Evolutionary conservation across 163 green algal genomes (phyloP), one percentile per base, ranked within the genome.

Genomic region (Scenedesmus sp.): DNA sequence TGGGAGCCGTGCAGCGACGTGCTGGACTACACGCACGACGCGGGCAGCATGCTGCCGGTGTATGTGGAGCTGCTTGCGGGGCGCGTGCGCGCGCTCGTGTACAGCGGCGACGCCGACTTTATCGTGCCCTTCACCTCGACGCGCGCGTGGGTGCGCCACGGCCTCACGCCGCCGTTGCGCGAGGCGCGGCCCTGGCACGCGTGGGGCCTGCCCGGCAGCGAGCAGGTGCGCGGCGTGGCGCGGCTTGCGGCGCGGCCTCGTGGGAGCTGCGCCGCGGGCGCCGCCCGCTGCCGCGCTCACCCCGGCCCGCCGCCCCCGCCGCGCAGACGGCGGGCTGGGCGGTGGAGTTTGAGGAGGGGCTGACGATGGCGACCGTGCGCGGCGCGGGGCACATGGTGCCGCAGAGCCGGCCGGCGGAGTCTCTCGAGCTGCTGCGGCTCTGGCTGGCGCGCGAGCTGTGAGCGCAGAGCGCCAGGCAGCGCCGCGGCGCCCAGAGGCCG

Each of bases 291-390:
- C n/a, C n/a, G n/a, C n/a, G n/a, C n/a, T n/a, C n/a, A n/a, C n/a
- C n/a, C n/a, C n/a, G n/a, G n/a, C n/a, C n/a, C n/a, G n/a, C n/a
- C n/a, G n/a, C n/a, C n/a, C n/a, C n/a, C n/a, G n/a, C n/a, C n/a
- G n/a, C n/a, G n/a, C n/a, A n/a, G n/a, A n/a, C n/a, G n/a, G 78
- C 77, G 1, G 86, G 70, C 26, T 34, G 69, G 9, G 34, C 53
- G 33, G 70, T 78, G 10, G 7, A n/a, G 47, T 86, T 83, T 17
- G 75, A 81, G 24, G 28, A 64, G 3, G 53, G 60, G 2, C 77
- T 97, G 6, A 91, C 83, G 0, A 97, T 91, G 79, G 89, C 85
- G n/a, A 94, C 86, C 3, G 89, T 97, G 13, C 81, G 90, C 29
- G 91, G 90, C 20, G 88, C 89, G 5, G 92, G 92, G 0, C 93